Conservation (phyloP, 352 stramenopile species). For the Blastocystis sp. region DNA sequence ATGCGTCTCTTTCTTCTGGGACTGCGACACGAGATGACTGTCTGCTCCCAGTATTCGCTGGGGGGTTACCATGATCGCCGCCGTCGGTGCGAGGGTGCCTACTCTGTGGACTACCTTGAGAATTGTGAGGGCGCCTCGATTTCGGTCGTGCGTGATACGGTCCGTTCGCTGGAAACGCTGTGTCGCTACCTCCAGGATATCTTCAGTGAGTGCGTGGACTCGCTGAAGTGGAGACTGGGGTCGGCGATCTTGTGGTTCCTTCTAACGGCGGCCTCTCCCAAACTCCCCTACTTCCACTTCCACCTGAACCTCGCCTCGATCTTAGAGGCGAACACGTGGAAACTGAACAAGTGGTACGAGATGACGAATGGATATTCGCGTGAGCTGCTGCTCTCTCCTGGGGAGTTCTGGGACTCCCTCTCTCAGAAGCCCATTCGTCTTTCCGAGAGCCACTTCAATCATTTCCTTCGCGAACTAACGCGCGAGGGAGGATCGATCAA, state of each 20-base stretch:
- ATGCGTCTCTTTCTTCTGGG: slow-evolving; percentile 1
- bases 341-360: slow-evolving; percentile 16
- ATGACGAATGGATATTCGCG: slow-evolving; percentile 4
- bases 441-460: background rate
- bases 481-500: background rate
- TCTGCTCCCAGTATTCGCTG: background rate
- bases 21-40: slow-evolving; percentile 6
- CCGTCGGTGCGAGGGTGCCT: background rate
- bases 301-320: background rate
- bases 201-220: slow-evolving; percentile 4
- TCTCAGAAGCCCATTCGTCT: background rate
- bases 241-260: slow-evolving; percentile 25
- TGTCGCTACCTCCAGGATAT: slow-evolving; percentile 2
- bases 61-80: slow-evolving; percentile 18
- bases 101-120: slow-evolving; percentile 24
- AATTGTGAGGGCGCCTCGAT: slow-evolving; percentile 7
- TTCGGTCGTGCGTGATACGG: background rate
- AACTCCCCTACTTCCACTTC: slow-evolving; percentile 1
- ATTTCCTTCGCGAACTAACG: background rate
- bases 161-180: background rate
- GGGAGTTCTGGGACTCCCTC: background rate
- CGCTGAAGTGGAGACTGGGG: slow-evolving; percentile 25
- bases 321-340: background rate
- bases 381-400: background rate
- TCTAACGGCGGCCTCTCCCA: background rate